Evolutionary conservation across 2,329 filamentous ascomycete species (phyloP).

Genomic region (Emmonsia crescens): DNA sequence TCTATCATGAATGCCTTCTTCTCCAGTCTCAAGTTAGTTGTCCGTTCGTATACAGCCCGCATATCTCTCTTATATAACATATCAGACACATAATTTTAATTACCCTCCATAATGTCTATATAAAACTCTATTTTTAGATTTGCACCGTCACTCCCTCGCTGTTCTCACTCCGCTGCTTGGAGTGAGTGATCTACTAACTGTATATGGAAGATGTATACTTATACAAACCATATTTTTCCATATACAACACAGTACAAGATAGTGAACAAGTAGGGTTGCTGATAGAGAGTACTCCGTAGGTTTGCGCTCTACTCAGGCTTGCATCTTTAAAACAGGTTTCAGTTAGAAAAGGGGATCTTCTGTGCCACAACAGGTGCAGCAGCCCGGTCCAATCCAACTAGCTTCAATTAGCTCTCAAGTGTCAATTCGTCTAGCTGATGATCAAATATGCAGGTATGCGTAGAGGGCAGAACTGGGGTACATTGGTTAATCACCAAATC

Average conservation of each 20-base stretch:
- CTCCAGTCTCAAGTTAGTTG: too few relatives aligned
- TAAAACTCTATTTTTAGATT: background rate
- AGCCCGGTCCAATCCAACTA: background rate
- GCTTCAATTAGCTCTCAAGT: background rate
- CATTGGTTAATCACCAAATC: background rate
- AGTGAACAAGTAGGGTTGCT: too few relatives aligned
- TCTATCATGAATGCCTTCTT: too few relatives aligned
- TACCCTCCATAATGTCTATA: background rate
- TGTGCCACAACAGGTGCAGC: background rate
- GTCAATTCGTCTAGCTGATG: background rate
- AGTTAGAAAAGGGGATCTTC: background rate
- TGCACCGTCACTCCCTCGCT: background rate
- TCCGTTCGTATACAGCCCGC: too few relatives aligned
- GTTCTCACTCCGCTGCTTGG: too few relatives aligned
- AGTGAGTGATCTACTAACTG: background rate
- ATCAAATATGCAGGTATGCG: background rate
- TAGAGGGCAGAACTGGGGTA: background rate
- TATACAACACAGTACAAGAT: too few relatives aligned
- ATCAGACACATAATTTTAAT: too few relatives aligned
- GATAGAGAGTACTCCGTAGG: too few relatives aligned
- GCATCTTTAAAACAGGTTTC: background rate
- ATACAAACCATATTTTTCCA: background rate
- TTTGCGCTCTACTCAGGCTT: background rate
- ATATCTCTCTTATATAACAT: too few relatives aligned
- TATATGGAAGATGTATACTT: background rate